phyloP scores from a whole-genome alignment of 768 basidiomycete genomes.

The Coprinellus micaceus region DNA sequence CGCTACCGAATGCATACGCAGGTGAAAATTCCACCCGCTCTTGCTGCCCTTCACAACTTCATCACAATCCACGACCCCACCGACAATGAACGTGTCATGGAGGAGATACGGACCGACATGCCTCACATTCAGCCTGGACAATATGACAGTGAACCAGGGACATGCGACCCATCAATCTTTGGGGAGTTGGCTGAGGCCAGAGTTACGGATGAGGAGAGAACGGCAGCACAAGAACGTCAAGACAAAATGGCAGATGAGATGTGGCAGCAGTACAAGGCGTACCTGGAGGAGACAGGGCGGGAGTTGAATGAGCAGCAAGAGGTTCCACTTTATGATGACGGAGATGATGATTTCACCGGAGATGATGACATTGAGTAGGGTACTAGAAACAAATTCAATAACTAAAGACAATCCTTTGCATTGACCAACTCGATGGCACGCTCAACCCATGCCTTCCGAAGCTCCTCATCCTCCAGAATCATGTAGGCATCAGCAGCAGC shows the following conservation, averaged over 20 bases:
- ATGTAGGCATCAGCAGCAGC: constrained; percentile 6
- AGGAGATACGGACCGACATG: background rate
- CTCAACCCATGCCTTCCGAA: constrained; percentile 1
- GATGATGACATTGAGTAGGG: background rate
- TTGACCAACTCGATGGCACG: background rate
- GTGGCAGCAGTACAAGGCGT: constrained; percentile 24
- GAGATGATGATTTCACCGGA: background rate
- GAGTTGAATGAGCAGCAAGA: background rate
- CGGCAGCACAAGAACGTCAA: constrained; percentile 10
- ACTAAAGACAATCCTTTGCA: background rate
- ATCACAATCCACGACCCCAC: constrained; percentile 26
- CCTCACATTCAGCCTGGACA: background rate
- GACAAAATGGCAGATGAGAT: constrained; percentile 28
- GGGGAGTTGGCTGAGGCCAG: constrained; percentile 2
- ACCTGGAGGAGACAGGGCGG: background rate
- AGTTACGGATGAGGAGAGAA: constrained; percentile 8
- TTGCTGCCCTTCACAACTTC: constrained; percentile 31
- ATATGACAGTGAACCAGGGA: background rate
- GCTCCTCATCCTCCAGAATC: background rate
- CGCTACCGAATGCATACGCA: constrained; percentile 24
- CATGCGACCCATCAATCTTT: background rate
- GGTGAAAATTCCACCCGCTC: constrained; percentile 22
- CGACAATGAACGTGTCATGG: constrained; percentile 17
- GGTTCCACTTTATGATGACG: background rate
- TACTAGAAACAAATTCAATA: background rate